Conservation (phyloP, 176 grass and related monocot species). For the Pharus latifolius region DNA sequence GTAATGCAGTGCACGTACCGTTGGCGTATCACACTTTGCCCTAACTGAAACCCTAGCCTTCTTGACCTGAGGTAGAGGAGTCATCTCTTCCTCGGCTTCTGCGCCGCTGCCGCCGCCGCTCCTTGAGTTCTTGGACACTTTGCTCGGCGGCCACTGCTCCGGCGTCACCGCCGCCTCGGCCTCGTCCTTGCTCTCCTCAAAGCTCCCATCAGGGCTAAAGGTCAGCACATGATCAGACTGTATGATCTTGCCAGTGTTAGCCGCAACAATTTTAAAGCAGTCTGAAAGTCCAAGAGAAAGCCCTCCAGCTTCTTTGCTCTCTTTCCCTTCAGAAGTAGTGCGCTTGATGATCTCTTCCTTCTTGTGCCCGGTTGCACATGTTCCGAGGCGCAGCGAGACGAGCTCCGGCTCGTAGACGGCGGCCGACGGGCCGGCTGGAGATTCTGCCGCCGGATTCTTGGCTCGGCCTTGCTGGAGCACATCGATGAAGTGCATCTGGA, state of each 20-base stretch:
- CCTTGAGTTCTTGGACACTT: slow-evolving; percentile 28
- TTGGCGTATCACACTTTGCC: slow-evolving; percentile 63
- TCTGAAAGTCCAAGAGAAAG: slow-evolving; percentile 44
- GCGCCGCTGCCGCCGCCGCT: not conserved
- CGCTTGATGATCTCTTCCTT: slow-evolving; percentile 42
- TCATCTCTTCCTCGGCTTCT: slow-evolving; percentile 30
- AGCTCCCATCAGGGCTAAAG: slow-evolving; percentile 60
- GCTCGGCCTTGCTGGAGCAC: slow-evolving; percentile 27
- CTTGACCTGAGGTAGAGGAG: slow-evolving; percentile 40
- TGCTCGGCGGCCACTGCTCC: slow-evolving; percentile 42
- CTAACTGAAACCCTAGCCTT: slow-evolving; percentile 74
- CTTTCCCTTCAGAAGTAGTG: not conserved
- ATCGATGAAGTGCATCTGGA: slow-evolving; percentile 43
- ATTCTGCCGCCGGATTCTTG: slow-evolving; percentile 5
- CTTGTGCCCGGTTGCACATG: slow-evolving; percentile 4
- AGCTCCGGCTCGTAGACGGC: slow-evolving; percentile 26
- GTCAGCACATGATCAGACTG: slow-evolving; percentile 11
- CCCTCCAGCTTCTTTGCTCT: slow-evolving; percentile 15
- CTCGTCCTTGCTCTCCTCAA: slow-evolving; percentile 29
- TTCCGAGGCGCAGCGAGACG: slow-evolving; percentile 47
- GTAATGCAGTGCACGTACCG: slow-evolving; percentile 43
- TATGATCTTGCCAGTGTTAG: slow-evolving; percentile 9
- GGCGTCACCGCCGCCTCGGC: not conserved
- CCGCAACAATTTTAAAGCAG: slow-evolving; percentile 16
- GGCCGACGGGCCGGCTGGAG: not conserved